phyloP scores from a whole-genome alignment of 305 asterid species.

The Withania somnifera region DNA sequence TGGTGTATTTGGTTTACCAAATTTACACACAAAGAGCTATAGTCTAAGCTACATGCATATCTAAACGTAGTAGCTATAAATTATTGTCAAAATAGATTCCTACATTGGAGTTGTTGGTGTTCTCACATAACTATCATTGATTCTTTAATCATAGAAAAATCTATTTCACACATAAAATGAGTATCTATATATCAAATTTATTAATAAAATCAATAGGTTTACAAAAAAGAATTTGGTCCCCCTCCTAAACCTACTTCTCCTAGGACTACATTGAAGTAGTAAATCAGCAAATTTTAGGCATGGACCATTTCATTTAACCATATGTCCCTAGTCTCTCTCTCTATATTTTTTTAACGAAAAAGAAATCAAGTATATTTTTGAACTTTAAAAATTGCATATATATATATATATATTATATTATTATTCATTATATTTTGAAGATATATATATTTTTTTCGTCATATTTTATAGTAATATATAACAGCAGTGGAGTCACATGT shows the following conservation, averaged over 20 bases:
- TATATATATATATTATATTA: too few relatives aligned
- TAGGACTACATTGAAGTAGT: background rate
- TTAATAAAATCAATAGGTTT: background rate
- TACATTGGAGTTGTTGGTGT: background rate
- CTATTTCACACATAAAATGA: background rate
- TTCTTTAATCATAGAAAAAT: background rate
- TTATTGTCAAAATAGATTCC: background rate
- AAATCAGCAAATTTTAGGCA: slow-evolving; percentile 3
- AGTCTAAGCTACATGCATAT: background rate
- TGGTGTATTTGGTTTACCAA: background rate
- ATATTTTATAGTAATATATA: too few relatives aligned
- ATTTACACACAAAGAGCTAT: background rate
- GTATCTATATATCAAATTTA: background rate
- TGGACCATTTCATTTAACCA: slow-evolving; percentile 5
- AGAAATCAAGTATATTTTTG: too few relatives aligned
- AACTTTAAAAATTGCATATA: too few relatives aligned
- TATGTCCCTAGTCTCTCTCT: background rate
- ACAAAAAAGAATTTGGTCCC: background rate
- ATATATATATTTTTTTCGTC: too few relatives aligned
- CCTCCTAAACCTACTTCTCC: background rate
- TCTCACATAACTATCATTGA: background rate
- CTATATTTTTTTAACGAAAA: background rate
- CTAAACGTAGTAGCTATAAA: background rate
- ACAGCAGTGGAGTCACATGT: too few relatives aligned
- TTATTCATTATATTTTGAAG: too few relatives aligned